A percentile compares a stretch with the other conserved stretches of the same genome.
Evolutionary conservation across 2,329 filamentous ascomycete species (phyloP).

Genomic region (Hortaea sp.): DNA sequence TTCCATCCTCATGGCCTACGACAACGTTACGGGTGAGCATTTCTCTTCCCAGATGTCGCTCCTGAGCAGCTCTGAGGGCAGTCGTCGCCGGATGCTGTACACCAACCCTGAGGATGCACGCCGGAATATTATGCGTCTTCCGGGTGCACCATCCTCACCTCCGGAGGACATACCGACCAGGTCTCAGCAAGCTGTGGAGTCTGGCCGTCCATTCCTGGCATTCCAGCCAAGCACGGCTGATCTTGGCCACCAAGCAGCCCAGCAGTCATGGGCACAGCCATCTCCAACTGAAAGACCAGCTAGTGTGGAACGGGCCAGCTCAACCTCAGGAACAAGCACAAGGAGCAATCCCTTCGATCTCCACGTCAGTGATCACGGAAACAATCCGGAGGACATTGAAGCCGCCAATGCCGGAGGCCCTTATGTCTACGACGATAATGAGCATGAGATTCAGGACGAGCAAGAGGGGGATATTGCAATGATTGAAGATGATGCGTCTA

Average conservation of each 20-base stretch:
- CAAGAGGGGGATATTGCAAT: not conserved
- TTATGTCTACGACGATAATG: not conserved
- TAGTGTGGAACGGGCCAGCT: slow-evolving; percentile 1
- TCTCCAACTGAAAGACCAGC: too few species aligned
- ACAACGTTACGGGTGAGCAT: slow-evolving; percentile 5
- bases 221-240: not conserved
- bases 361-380: slow-evolving; percentile 14
- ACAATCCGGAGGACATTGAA: slow-evolving; percentile 8
- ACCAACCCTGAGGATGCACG: slow-evolving; percentile 18
- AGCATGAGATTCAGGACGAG: not conserved
- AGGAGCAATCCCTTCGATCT: slow-evolving; percentile 20
- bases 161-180: too few species aligned
- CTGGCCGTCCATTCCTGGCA: not conserved
- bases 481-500: slow-evolving; percentile 12
- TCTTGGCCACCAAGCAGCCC: not conserved
- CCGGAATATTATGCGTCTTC: slow-evolving; percentile 17
- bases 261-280: not conserved
- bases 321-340: slow-evolving; percentile 1
- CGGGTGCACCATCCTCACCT: not conserved
- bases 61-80: slow-evolving; percentile 7
- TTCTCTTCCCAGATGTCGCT: slow-evolving; percentile 6
- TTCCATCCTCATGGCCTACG: not conserved
- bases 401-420: not conserved
- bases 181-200: not conserved
- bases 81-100: slow-evolving; percentile 16